Evolutionary conservation across 805 yeast genomes (phyloP).

Genomic region (Wickerhamiella spandovensis): DNA sequence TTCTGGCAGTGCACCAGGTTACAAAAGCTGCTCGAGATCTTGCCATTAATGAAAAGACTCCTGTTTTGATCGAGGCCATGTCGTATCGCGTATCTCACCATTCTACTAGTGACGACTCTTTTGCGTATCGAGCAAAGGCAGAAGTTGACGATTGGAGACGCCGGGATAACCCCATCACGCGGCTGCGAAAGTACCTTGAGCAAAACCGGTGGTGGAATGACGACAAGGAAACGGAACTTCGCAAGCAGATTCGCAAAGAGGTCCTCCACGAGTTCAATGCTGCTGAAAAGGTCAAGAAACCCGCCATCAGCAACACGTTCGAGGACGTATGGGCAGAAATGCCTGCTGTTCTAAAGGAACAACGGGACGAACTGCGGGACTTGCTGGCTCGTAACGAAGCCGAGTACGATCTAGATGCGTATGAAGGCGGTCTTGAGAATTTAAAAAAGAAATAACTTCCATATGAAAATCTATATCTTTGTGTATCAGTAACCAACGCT

Average conservation of each 20-base stretch:
- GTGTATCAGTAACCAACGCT: no score
- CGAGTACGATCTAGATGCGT: conserved; percentile 18
- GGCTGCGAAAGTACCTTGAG: conserved; percentile 24
- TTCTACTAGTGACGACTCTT: conserved; percentile 26
- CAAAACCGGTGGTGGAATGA: conserved; percentile 21
- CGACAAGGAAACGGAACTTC: conserved; percentile 17
- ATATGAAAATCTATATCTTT: no score
- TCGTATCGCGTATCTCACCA: conserved; percentile 26
- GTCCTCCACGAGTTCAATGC: conserved; percentile 19
- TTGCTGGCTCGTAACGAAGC: conserved; percentile 21
- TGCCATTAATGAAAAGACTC: conserved; percentile 18
- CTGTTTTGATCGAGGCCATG: conserved; percentile 26
- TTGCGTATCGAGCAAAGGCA: conserved; percentile 23
- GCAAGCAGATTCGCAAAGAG: conserved; percentile 16
- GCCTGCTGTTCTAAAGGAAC: conserved; percentile 18
- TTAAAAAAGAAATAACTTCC: conserved; percentile 1
- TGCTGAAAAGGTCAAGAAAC: conserved; percentile 23
- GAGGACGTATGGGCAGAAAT: conserved; percentile 17
- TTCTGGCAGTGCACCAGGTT: conserved; percentile 21
- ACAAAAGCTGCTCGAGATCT: conserved; percentile 18
- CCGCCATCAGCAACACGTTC: conserved; percentile 19
- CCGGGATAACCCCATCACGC: conserved; percentile 23
- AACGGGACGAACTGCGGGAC: conserved; percentile 19
- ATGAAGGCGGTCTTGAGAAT: conserved; percentile 18
- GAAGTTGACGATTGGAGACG: conserved; percentile 26